Evolutionary conservation across 192 early-diverging fungal genomes (phyloP).

Genomic region (Backusella liffmaniae): DNA sequence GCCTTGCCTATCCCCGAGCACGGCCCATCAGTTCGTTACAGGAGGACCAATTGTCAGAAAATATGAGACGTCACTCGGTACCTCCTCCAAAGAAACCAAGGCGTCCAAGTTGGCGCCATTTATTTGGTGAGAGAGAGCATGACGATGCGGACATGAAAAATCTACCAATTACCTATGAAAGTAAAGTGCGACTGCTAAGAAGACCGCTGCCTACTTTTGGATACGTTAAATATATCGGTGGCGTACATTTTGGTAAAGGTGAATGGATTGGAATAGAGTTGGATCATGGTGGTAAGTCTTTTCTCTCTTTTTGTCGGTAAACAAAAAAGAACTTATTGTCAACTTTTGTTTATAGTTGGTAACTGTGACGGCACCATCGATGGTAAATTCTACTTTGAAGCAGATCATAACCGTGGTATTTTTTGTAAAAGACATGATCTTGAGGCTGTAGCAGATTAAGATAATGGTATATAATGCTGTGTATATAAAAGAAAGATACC

Average conservation of each 20-base stretch:
- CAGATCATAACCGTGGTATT: slow-evolving; percentile 34
- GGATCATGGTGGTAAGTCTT: slow-evolving; percentile 30
- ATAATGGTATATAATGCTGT: neutral
- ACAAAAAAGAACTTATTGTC: neutral
- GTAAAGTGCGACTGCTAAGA: slow-evolving; percentile 18
- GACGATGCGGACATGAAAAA: slow-evolving; percentile 16
- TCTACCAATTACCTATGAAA: slow-evolving; percentile 11
- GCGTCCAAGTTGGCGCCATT: slow-evolving; percentile 17
- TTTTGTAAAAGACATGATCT: slow-evolving; percentile 28
- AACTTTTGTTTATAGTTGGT: slow-evolving; percentile 24
- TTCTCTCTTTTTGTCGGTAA: neutral
- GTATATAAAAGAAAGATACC: neutral
- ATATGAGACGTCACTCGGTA: neutral
- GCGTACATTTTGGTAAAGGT: slow-evolving; percentile 14
- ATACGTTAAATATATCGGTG: slow-evolving; percentile 30
- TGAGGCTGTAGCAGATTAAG: neutral
- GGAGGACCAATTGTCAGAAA: neutral
- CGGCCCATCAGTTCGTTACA: slow-evolving; percentile 8
- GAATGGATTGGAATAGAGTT: slow-evolving; percentile 34
- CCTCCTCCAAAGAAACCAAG: neutral
- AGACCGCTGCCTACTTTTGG: slow-evolving; percentile 30
- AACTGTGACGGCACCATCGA: slow-evolving; percentile 29
- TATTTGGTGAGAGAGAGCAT: slow-evolving; percentile 16
- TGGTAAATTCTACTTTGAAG: slow-evolving; percentile 31
- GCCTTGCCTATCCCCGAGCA: slow-evolving; percentile 19